Percentiles rank a stretch among this genome's conserved stretches.
These are phyloP conservation scores for Platanthera zijinensis DNA, from an alignment of 106 monocot genomes.

Conservation along the genomic window DNA sequence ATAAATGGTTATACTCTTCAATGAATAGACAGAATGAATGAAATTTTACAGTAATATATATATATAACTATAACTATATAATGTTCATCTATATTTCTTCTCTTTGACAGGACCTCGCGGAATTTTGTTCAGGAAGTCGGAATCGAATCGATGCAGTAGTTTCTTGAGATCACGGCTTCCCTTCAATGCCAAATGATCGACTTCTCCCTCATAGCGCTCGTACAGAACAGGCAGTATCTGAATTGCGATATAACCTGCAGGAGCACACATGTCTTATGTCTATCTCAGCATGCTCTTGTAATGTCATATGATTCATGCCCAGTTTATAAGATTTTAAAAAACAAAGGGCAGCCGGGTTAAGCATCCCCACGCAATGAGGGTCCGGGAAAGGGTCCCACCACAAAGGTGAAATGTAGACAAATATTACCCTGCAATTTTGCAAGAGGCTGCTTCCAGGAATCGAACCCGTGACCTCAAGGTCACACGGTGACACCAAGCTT, in stretches of 20 bases:
- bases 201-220: conserved; percentile 21
- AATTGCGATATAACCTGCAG: conserved; percentile 12
- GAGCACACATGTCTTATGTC: not conserved
- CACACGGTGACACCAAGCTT: not conserved
- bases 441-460: too few relatives aligned
- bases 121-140: conserved; percentile 21
- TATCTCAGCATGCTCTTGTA: not conserved
- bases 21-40: not conserved
- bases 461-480: too few relatives aligned
- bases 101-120: conserved; percentile 21
- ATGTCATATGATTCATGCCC: not conserved
- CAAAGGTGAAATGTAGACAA: too few relatives aligned
- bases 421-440: too few relatives aligned
- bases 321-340: not conserved
- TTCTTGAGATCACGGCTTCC: conserved; percentile 21
- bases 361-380: too few relatives aligned
- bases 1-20: not conserved
- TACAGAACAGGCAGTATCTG: conserved; percentile 17
- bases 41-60: not conserved
- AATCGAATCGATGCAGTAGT: conserved; percentile 7
- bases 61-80: not conserved
- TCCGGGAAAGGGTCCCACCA: too few relatives aligned
- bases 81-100: conserved; percentile 14
- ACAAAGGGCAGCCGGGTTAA: too few relatives aligned
- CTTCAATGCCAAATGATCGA: conserved; percentile 19